Evolutionary conservation across 805 yeast species (phyloP).

Genomic region (Candida maris): DNA sequence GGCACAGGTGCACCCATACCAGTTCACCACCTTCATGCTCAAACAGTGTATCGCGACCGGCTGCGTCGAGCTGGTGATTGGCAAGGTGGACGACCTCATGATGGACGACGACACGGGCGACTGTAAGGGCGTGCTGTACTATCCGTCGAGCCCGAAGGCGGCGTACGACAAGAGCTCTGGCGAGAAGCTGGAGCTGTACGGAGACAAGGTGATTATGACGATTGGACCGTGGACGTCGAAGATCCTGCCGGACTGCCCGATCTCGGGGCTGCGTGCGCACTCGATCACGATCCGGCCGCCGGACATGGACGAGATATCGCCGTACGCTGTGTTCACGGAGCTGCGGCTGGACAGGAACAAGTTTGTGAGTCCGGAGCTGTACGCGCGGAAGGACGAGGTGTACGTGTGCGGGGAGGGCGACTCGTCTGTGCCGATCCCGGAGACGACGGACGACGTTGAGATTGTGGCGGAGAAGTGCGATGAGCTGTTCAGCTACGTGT

Average conservation of each 20-base stretch:
- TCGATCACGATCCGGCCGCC: constrained; percentile 87
- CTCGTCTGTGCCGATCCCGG: constrained; percentile 85
- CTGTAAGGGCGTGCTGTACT: constrained; percentile 70
- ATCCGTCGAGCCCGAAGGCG: constrained; percentile 35
- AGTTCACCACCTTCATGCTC: constrained; percentile 80
- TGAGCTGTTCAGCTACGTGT: constrained; percentile 75
- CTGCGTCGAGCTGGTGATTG: constrained; percentile 78
- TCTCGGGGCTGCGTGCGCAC: constrained; percentile 91
- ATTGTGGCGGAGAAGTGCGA: constrained; percentile 87
- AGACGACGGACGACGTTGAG: constrained; percentile 89
- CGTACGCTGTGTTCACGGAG: constrained; percentile 93
- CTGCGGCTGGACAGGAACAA: constrained; percentile 62
- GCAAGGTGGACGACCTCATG: constrained; percentile 70
- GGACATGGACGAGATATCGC: constrained; percentile 67
- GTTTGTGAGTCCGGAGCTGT: constrained; percentile 88
- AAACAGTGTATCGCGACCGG: constrained; percentile 79
- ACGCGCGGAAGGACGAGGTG: constrained; percentile 92
- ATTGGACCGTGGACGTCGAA: constrained; percentile 98
- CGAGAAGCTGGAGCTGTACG: constrained; percentile 46
- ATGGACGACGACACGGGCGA: constrained; percentile 60
- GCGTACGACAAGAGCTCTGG: constrained; percentile 29
- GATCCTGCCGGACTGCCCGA: constrained; percentile 88
- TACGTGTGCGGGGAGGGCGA: constrained; percentile 98
- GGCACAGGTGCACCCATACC: constrained; percentile 95
- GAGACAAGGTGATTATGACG: constrained; percentile 77